Evolutionary conservation across 2,329 filamentous ascomycete genomes (phyloP).

Genomic region (Epichloe typhina): DNA sequence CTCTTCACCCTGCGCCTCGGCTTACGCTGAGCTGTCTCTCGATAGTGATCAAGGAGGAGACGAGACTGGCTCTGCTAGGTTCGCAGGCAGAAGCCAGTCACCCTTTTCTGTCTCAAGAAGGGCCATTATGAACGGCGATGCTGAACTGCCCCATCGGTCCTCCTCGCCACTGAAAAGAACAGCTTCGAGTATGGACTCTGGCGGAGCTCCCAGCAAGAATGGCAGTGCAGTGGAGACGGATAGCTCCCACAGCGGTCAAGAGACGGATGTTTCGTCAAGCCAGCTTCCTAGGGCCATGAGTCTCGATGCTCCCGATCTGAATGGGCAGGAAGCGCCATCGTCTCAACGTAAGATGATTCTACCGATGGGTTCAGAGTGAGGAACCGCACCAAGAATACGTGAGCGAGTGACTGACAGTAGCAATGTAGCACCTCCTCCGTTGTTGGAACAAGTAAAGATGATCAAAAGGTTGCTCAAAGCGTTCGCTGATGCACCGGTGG

Average conservation of each 20-base stretch:
- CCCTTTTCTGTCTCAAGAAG: slow-evolving; percentile 38
- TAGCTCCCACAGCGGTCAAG: slow-evolving; percentile 15
- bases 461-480: slow-evolving; percentile 50
- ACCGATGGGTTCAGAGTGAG: background rate
- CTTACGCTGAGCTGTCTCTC: slow-evolving; percentile 43
- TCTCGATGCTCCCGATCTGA: slow-evolving; percentile 23
- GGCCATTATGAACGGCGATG: slow-evolving; percentile 46
- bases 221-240: slow-evolving; percentile 33
- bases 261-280: slow-evolving; percentile 8
- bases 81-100: slow-evolving; percentile 34
- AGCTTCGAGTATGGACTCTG: slow-evolving; percentile 48
- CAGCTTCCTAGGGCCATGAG: slow-evolving; percentile 27
- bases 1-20: slow-evolving; percentile 42
- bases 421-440: slow-evolving; percentile 21
- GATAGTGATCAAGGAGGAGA: slow-evolving; percentile 40
- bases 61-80: slow-evolving; percentile 28
- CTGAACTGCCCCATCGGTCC: slow-evolving; percentile 44
- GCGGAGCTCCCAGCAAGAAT: slow-evolving; percentile 25
- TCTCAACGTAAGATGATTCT: slow-evolving; percentile 3
- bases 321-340: slow-evolving; percentile 3
- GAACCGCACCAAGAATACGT: background rate
- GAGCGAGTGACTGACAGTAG: slow-evolving; percentile 2
- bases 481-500: slow-evolving; percentile 36
- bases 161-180: slow-evolving; percentile 52
- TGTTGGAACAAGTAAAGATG: slow-evolving; percentile 53